Evolutionary conservation across 805 yeast species (phyloP), one percentile per base, ranked within the genome.

Genomic region (Yarrowia sp.): DNA sequence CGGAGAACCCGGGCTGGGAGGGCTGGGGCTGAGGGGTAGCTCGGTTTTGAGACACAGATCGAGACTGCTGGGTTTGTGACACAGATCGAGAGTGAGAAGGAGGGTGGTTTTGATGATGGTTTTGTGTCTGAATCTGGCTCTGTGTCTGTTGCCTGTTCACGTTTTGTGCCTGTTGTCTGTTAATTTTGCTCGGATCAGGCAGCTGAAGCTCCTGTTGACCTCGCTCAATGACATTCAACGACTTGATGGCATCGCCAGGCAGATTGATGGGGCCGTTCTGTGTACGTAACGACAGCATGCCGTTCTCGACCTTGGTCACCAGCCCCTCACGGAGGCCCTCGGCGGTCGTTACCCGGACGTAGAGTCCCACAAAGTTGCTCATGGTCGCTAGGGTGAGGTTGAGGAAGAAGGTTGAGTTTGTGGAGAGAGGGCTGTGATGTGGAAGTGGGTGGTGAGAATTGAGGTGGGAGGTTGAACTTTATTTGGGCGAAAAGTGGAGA

Each of bases 311-410:
- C 40, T 49, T 63, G 56, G 67, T 63, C 14, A 63, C 67, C 14
- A 63, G 56, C 1, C 67, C 67, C 26, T 63, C 67, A 9, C 56
- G 56, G 16, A 63, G 67, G 3, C 67, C 67, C 3, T 63, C 67
- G 40, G 67, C 56, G 38, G 67, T 63, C 8, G 67, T 63, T 8
- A 63, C 67, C n/a, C 67, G 67, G 12, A 63, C 67, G 41, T 49
- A 63, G 55, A 63, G 56, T 22, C 67, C 67, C 48, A 63, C 67
- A 63, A 63, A 63, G 56, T 63, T 63, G 56, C 67, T 63, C 67
- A 63, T 41, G 15, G 38, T 14, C 15, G 61, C 5, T 26, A 45
- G 12, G 19, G 59, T 46, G 35, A n/a, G 4, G 16, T 35, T 38
- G 45, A 11, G 8, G 45, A 11, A 40, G 48, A n/a, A 19, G 19